Base-by-base conservation (phyloP, 306 rosid species). In the Sesbania bispinosa region DNA sequence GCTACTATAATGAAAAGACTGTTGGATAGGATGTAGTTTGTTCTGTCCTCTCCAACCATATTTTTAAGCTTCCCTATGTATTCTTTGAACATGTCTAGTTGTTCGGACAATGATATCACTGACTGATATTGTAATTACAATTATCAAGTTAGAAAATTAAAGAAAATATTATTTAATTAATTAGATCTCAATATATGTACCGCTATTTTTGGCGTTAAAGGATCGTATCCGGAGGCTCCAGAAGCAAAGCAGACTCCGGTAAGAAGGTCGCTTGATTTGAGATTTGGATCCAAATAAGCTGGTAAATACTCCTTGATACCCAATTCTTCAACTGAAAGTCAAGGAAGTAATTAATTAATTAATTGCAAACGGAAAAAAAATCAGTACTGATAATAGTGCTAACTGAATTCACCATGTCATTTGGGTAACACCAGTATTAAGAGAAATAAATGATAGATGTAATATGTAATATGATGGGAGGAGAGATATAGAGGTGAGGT, bases 221-320 rank as follows among this genome's bases (percentile, higher is more conserved):
- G 95, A 67, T 94, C 99, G 13, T 18, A 91, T 52, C 99, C 99
- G 0, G 99, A 38, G 61, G 92, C 99, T 41, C 96, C 93, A 0
- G 97, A 94, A 58, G 99, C 96, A 43, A 94, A 94, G 77, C 76
- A 58, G 1, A 90, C 95, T 9, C 99, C 99, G 0, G 92, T 91
- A 3, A 68, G 5, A 6, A 94, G 75, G 7, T 91, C 97, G n/a
- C 73, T 41, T 0, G 84, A 79, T 15, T 38, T 42, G 4, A 94
- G 81, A 74, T 77, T 83, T 11, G 91, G 86, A 57, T 86, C 87
- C 52, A 59, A 46, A 71, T 94, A 94, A 10, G 99, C 83, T 2
- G 97, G 99, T 65, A 91, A 35, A 21, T 71, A 19, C 50, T 83
- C 76, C 79, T 86, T 88, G 18, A 94, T 65, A 18, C 96, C 97